Percentiles rank a stretch among this genome's conserved stretches.
Evolutionary conservation across 2,329 filamentous ascomycete species (phyloP).

Genomic region (Mycosphaerella sp.): DNA sequence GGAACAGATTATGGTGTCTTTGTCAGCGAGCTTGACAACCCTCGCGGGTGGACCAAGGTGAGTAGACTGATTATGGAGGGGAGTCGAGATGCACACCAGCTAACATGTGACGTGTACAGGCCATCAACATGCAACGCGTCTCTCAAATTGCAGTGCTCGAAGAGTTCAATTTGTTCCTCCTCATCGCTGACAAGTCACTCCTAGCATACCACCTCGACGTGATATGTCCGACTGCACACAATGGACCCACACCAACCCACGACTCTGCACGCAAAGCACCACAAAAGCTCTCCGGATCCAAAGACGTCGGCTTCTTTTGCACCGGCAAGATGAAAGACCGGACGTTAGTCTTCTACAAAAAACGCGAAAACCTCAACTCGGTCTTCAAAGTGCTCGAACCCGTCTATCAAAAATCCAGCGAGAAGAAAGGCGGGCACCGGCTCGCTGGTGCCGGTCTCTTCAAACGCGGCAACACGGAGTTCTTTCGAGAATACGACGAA

Average conservation of each 20-base stretch:
- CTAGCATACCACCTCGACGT: constrained; percentile 92
- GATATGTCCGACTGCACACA: constrained; percentile 55
- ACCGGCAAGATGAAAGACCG: constrained; percentile 96
- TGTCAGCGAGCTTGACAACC: constrained; percentile 80
- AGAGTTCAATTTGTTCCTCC: constrained; percentile 85
- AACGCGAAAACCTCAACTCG: constrained; percentile 76
- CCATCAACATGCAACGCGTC: constrained; percentile 68
- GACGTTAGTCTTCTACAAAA: constrained; percentile 93
- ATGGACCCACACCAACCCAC: constrained; percentile 35
- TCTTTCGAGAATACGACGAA: constrained; percentile 97
- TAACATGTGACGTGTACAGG: constrained; percentile 46
- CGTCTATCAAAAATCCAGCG: constrained; percentile 84
- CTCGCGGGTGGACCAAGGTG: constrained; percentile 85
- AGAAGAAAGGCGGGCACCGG: constrained; percentile 56
- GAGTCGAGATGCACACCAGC: not conserved
- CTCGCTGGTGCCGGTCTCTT: constrained; percentile 53
- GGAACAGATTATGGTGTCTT: constrained; percentile 94
- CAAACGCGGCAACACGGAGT: constrained; percentile 72
- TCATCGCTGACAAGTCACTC: constrained; percentile 85
- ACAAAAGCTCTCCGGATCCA: constrained; percentile 75
- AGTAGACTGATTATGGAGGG: constrained; percentile 31
- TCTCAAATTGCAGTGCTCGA: constrained; percentile 93
- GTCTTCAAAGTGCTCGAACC: constrained; percentile 95
- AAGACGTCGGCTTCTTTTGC: constrained; percentile 95
- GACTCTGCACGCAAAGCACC: constrained; percentile 80